Base-by-base conservation (phyloP, 1,284 basidiomycete genomes). In the Puccinia novopanici region DNA sequence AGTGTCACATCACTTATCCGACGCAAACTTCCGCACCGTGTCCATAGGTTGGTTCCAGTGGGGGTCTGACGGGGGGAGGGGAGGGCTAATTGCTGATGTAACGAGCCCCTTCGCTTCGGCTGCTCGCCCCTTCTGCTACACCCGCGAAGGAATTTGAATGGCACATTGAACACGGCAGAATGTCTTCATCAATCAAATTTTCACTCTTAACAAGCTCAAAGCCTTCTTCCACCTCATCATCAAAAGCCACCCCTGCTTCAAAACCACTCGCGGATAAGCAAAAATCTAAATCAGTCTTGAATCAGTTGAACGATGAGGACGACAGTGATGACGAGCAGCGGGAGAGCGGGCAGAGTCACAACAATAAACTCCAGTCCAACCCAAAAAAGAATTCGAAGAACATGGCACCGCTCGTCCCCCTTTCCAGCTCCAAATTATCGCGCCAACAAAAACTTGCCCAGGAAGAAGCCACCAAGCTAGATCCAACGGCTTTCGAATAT, bases 401-500 rank as follows among this genome's bases (percentile, higher is more conserved):
- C 3, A 48, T 74, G 34, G 54, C 42, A 34, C 42, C 59, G 3
- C 45, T 63, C 34, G 57, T 63, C 10, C 48, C 57, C 13, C 50
- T 42, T 19, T 48, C 73, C 0, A 24, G 27, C 57, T 61, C 73
- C 24, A 80, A 80, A 73, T 55, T 80, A 54, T 74, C 70, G 4
- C 48, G 61, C 17, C 72, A 74, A 68, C 79, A 80, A 34, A 80
- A 75, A 59, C 42, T 67, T 24, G 72, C 57, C 4, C 79, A 80
- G 30, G 50, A 80, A 19, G 72, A 90, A 82, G 94, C 95, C 84
- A 89, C 91, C 87, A 88, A 89, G 82, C 87, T 95, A 3, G 97
- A 99, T 84, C 86, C 89, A 63, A 92, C 91, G 3, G 92, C 97
- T 12, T 99, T 92, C 86, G 91, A 98, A 86, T 99, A 99, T 84